phyloP scores from a whole-genome alignment of 2,329 filamentous ascomycete species.

The Cordyceps javanica region DNA sequence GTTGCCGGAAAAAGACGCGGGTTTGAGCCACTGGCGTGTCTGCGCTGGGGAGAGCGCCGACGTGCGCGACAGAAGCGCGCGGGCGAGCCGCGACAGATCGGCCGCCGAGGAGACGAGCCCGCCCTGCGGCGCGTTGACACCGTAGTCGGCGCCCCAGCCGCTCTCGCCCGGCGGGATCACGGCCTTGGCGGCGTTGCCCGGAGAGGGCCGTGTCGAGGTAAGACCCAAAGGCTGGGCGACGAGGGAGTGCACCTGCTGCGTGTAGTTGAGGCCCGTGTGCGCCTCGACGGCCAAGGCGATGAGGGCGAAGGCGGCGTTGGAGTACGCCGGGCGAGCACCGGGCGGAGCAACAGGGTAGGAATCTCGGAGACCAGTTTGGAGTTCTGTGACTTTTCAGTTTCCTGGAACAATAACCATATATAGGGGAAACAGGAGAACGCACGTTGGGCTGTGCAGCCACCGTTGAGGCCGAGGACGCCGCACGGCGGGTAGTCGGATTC shows the following conservation, averaged over 20 bases:
- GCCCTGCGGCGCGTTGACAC: constrained; percentile 28
- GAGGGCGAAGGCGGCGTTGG: constrained; percentile 33
- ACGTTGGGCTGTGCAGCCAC: constrained; percentile 28
- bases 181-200: constrained; percentile 23
- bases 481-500: constrained; percentile 30
- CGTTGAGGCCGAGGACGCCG: constrained; percentile 29
- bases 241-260: constrained; percentile 19
- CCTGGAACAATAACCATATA: too few relatives aligned
- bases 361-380: constrained; percentile 25
- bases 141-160: constrained; percentile 30
- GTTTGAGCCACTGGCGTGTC: constrained; percentile 30
- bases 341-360: constrained; percentile 25
- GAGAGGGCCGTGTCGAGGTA: constrained; percentile 20
- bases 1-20: constrained; percentile 24
- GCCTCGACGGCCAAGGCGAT: constrained; percentile 29
- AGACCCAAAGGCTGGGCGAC: constrained; percentile 17
- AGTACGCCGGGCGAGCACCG: constrained; percentile 32
- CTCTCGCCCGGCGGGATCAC: constrained; percentile 28
- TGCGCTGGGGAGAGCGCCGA: constrained; percentile 20
- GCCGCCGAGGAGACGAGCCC: constrained; percentile 29
- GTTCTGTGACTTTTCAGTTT: constrained; percentile 22
- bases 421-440: neutral
- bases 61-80: constrained; percentile 22
- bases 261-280: constrained; percentile 24
- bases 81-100: constrained; percentile 25